Percentiles rank a stretch among this genome's conserved stretches.
Evolutionary conservation across 371 early-diverging fungal genomes (phyloP).

Genomic region (Ordospora colligata): DNA sequence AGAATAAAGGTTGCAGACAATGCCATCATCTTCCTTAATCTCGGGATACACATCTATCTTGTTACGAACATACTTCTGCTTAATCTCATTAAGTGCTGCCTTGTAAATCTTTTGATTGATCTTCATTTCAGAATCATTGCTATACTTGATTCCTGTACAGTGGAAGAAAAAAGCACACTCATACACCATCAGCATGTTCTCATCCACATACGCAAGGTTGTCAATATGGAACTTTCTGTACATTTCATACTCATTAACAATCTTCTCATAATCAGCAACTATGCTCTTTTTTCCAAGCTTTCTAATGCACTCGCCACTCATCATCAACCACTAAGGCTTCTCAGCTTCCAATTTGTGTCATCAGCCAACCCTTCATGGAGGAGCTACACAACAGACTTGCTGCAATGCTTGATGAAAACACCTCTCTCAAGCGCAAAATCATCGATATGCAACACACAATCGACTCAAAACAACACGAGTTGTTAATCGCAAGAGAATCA

Average conservation of each 20-base stretch:
- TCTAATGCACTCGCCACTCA: neutral
- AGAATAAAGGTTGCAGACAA: conserved; percentile 20
- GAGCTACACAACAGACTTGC: conserved; percentile 17
- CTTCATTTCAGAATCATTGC: neutral
- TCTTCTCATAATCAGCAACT: neutral
- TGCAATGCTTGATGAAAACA: conserved; percentile 13
- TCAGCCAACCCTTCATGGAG: conserved; percentile 20
- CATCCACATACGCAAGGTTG: neutral
- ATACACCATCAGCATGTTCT: neutral
- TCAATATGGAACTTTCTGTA: neutral
- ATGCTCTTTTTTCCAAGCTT: neutral
- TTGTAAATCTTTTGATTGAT: neutral
- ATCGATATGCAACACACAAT: conserved; percentile 6
- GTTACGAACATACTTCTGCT: neutral
- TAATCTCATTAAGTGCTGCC: neutral
- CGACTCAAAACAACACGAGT: neutral
- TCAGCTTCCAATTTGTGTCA: neutral
- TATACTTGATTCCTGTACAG: neutral
- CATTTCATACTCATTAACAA: neutral
- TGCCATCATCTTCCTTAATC: neutral
- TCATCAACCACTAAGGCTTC: neutral
- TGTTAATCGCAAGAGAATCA: neutral
- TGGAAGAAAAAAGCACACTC: conserved; percentile 13
- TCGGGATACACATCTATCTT: neutral
- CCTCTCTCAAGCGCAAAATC: neutral